Conservation (phyloP, 2,329 filamentous ascomycete species). For the Diaporthe aspalathi region DNA sequence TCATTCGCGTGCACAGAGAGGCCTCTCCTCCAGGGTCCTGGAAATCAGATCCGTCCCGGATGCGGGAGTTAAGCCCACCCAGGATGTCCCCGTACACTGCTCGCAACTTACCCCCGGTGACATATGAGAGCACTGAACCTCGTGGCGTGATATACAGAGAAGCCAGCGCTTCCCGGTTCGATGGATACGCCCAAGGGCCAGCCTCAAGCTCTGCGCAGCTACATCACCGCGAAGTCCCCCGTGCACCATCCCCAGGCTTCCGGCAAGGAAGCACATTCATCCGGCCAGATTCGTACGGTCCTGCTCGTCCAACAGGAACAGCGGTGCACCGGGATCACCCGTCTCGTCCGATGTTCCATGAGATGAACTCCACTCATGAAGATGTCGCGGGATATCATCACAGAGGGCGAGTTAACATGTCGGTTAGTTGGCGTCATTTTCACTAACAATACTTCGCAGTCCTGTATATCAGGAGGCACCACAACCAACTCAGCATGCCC, state of each 20-base stretch:
- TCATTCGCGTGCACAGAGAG: slow-evolving; percentile 35
- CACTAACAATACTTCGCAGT: slow-evolving; percentile 33
- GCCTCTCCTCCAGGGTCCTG: slow-evolving; percentile 1
- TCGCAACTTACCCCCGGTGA: background rate
- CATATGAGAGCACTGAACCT: slow-evolving; percentile 14
- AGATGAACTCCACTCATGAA: background rate
- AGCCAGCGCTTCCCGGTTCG: slow-evolving; percentile 33
- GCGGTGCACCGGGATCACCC: background rate
- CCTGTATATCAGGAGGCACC: slow-evolving; percentile 21
- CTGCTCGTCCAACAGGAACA: slow-evolving; percentile 5
- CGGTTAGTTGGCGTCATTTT: background rate
- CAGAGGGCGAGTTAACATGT: slow-evolving; percentile 38
- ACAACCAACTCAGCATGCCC: slow-evolving; percentile 8
- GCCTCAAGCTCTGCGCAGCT: slow-evolving; percentile 19
- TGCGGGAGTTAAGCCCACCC: slow-evolving; percentile 34
- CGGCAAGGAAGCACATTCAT: slow-evolving; percentile 24
- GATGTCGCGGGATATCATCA: slow-evolving; percentile 11
- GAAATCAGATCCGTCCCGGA: slow-evolving; percentile 18
- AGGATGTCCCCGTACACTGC: slow-evolving; percentile 14
- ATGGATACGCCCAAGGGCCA: background rate
- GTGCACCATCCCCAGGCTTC: slow-evolving; percentile 8
- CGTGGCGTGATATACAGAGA: slow-evolving; percentile 31
- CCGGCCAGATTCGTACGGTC: slow-evolving; percentile 4
- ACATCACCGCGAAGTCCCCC: slow-evolving; percentile 27
- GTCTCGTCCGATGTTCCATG: slow-evolving; percentile 15